These are phyloP conservation scores for Phytophthora sp. DNA, from an alignment of 352 stramenopile species.

Conservation along the genomic window DNA sequence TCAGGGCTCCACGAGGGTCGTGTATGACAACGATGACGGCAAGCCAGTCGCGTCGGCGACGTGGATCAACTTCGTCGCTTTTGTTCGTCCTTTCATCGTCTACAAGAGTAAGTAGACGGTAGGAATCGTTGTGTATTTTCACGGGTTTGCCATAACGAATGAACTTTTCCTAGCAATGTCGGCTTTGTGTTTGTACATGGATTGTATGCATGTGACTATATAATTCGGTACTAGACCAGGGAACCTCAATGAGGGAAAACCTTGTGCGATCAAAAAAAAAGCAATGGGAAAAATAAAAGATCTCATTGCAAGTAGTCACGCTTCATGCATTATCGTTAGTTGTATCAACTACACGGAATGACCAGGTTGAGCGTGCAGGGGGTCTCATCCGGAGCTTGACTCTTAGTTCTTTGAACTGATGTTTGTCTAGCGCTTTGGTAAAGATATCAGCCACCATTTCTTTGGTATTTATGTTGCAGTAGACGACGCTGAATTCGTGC, in stretches of 20 bases:
- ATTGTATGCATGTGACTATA: not conserved
- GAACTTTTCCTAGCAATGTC: slow-evolving; percentile 19
- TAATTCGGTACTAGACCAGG: too few species aligned
- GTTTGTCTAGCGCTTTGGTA: not conserved
- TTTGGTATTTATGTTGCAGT: too few species aligned
- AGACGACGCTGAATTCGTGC: too few species aligned
- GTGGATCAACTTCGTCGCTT: slow-evolving; percentile 3
- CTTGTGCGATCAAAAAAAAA: slow-evolving; percentile 9
- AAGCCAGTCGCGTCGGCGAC: slow-evolving; percentile 3
- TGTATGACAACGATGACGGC: slow-evolving; percentile 8
- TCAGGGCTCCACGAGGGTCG: slow-evolving; percentile 1
- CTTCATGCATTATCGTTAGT: not conserved
- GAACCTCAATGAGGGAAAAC: slow-evolving; percentile 11
- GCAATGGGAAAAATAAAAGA: slow-evolving; percentile 1
- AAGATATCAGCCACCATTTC: too few species aligned
- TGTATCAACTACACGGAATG: not conserved
- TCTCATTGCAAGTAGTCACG: not conserved
- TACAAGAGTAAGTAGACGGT: slow-evolving; percentile 8
- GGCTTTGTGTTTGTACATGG: slow-evolving; percentile 8
- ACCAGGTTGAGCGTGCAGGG: not conserved
- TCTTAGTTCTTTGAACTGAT: not conserved
- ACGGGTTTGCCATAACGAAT: slow-evolving; percentile 7
- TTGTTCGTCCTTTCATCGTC: slow-evolving; percentile 8
- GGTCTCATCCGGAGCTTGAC: not conserved
- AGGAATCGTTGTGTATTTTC: slow-evolving; percentile 9